A percentile compares a stretch with the other conserved stretches of the same genome.
These are phyloP conservation scores for Pouteria glomerata DNA, from an alignment of 148 eudicot genomes.

Conservation along the genomic window DNA sequence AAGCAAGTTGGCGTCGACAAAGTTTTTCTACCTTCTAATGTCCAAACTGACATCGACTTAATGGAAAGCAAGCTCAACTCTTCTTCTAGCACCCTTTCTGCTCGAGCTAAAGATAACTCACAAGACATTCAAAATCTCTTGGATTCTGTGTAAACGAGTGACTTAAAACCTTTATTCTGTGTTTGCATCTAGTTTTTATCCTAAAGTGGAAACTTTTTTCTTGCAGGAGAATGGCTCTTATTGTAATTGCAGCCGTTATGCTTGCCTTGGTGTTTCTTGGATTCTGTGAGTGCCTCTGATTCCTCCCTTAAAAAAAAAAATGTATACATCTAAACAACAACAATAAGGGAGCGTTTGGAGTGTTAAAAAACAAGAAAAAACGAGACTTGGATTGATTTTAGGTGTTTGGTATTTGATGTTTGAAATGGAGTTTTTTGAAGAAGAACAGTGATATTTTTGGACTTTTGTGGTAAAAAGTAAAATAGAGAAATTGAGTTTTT, in stretches of 20 bases:
- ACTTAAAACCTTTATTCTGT: neutral
- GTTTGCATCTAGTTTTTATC: neutral
- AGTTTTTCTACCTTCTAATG: conserved; percentile 53
- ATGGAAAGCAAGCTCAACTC: conserved; percentile 59
- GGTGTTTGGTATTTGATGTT: too few species aligned
- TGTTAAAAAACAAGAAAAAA: too few species aligned
- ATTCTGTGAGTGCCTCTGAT: conserved; percentile 46
- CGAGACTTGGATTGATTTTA: too few species aligned
- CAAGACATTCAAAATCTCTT: conserved; percentile 49
- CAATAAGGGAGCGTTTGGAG: too few species aligned
- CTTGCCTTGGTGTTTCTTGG: conserved; percentile 74
- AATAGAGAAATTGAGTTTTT: too few species aligned
- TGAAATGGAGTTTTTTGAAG: too few species aligned
- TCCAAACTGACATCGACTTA: conserved; percentile 67
- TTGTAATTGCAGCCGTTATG: conserved; percentile 79
- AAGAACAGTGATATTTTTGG: too few species aligned
- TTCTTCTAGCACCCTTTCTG: conserved; percentile 47
- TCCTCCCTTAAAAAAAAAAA: too few species aligned
- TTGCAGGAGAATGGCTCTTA: conserved; percentile 73
- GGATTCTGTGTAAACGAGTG: conserved; percentile 51
- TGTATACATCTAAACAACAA: too few species aligned
- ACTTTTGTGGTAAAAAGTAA: too few species aligned
- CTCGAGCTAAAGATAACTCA: conserved; percentile 48
- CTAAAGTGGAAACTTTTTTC: conserved; percentile 3
- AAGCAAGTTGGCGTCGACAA: conserved; percentile 54